phyloP scores from a whole-genome alignment of 257 asterid genomes.

The Euphrasia confusa region DNA sequence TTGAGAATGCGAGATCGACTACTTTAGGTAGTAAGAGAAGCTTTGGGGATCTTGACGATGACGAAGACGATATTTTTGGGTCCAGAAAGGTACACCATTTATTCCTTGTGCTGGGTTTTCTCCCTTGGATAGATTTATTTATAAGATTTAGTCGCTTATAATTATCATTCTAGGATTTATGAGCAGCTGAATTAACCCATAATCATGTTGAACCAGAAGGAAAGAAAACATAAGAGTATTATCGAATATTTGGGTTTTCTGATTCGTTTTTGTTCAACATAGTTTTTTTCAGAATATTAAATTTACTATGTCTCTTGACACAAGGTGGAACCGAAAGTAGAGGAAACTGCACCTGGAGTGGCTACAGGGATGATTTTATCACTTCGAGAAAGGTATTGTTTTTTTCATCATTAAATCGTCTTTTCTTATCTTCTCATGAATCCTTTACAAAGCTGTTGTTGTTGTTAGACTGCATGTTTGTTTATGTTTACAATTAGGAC shows the following conservation, averaged over 20 bases:
- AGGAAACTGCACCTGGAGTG: constrained; percentile 87
- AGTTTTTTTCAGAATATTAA: background rate
- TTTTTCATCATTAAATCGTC: constrained; percentile 13
- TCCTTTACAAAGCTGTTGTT: background rate
- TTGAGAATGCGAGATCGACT: constrained; percentile 20
- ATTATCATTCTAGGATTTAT: background rate
- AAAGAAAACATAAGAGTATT: background rate
- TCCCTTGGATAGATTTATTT: background rate
- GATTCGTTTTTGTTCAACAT: constrained; percentile 6
- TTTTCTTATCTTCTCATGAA: background rate
- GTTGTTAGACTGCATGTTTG: background rate
- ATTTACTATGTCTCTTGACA: constrained; percentile 19
- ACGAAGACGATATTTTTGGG: constrained; percentile 89
- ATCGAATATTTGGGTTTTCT: background rate
- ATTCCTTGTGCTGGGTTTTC: background rate
- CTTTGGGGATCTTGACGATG: constrained; percentile 81
- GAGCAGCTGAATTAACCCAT: background rate
- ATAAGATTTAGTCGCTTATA: background rate
- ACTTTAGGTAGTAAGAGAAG: constrained; percentile 63
- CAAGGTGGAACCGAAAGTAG: constrained; percentile 60
- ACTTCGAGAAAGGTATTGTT: constrained; percentile 81
- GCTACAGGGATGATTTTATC: constrained; percentile 89
- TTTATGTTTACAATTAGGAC: background rate
- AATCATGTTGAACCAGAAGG: background rate
- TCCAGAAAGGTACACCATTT: constrained; percentile 57